These are phyloP conservation scores for Penicillium angulare DNA, from an alignment of 495 filamentous ascomycete genomes.

Conservation along the genomic window DNA sequence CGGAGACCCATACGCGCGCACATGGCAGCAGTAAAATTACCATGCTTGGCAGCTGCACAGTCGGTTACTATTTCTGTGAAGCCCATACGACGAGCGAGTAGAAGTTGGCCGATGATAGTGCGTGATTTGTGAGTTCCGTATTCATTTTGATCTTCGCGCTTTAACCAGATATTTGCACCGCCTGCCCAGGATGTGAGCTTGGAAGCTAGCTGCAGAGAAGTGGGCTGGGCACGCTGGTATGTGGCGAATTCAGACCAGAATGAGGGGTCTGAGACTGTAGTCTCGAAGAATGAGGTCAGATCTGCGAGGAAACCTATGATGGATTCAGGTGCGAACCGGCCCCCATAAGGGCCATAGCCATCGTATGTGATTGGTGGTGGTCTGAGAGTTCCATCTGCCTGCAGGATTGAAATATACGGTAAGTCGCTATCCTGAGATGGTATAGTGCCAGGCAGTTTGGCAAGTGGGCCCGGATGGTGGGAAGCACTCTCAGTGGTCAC, in stretches of 20 bases:
- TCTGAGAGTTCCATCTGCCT: slow-evolving; percentile 21
- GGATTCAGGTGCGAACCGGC: slow-evolving; percentile 33
- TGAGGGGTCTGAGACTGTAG: slow-evolving; percentile 24
- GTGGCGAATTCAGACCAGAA: slow-evolving; percentile 32
- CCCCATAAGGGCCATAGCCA: slow-evolving; percentile 32
- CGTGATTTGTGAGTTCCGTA: slow-evolving; percentile 31
- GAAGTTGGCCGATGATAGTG: slow-evolving; percentile 34
- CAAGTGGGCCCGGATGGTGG: slow-evolving; percentile 2
- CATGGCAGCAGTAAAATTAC: slow-evolving; percentile 31
- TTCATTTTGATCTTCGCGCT: slow-evolving; percentile 30
- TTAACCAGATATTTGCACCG: slow-evolving; percentile 36
- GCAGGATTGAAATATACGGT: slow-evolving; percentile 26
- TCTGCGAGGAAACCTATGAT: slow-evolving; percentile 31
- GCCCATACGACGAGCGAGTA: slow-evolving; percentile 32
- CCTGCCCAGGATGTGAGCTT: slow-evolving; percentile 24
- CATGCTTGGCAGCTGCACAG: slow-evolving; percentile 33
- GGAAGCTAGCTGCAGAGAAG: slow-evolving; percentile 25
- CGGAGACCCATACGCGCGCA: slow-evolving; percentile 29
- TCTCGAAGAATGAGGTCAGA: slow-evolving; percentile 31
- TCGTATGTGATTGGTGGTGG: slow-evolving; percentile 23
- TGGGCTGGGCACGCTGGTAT: slow-evolving; percentile 19
- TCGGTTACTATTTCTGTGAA: slow-evolving; percentile 32
- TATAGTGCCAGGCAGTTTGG: slow-evolving; percentile 6
- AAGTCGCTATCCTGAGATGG: slow-evolving; percentile 8
- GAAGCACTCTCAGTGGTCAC: slow-evolving; percentile 14